Base-by-base conservation (phyloP, 1,284 basidiomycete genomes). In the Cutaneotrichosporon sp. region DNA sequence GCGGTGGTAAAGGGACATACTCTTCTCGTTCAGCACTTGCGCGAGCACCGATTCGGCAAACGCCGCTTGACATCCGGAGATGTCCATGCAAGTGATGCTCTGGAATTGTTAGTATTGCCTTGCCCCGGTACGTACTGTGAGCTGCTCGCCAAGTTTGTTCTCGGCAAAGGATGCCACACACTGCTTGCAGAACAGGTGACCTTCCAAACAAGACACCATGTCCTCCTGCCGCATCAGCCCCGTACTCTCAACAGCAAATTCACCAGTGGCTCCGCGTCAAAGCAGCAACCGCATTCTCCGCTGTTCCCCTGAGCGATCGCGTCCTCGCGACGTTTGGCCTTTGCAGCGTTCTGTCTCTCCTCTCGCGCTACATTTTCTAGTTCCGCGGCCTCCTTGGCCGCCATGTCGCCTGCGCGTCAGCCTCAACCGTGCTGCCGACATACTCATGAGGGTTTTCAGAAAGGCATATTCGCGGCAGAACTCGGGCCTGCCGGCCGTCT, bases 241-340 rank as follows among this genome's bases (percentile, higher is more conserved):
- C n/a, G n/a, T 12, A 24, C 7, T 32, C 27, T 6, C 22, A 16
- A n/a, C 16, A 32, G 22, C 6, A 35, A 43, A 75, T 87, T 59
- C 68, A 89, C 87, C 68, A 87, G 84, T 6, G 83, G 70, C 58
- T 84, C 87, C 3, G 76, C 76, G 5, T 80, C 76, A 66, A 90
- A 92, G 72, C 89, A 91, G 63, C 88, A 91, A 16, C 84, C 86
- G 62, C 89, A 91, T 64, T 89, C 86, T 38, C 88, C 80, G 2
- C 82, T 84, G 42, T 78, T 78, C 16, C 74, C 74, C 8, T 54
- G 54, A 3, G 55, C 66, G 19, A 79, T 78, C 6, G 68, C 76
- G 16, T 78, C 77, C 27, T 76, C 77, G 35, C 68, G 70, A 35
- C 68, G 56, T 25, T 29, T 46, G 25, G 58, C 60, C 31, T 54